Conservation (phyloP, 75 land plant genomes). For the Adiantum capillusveneris region DNA sequence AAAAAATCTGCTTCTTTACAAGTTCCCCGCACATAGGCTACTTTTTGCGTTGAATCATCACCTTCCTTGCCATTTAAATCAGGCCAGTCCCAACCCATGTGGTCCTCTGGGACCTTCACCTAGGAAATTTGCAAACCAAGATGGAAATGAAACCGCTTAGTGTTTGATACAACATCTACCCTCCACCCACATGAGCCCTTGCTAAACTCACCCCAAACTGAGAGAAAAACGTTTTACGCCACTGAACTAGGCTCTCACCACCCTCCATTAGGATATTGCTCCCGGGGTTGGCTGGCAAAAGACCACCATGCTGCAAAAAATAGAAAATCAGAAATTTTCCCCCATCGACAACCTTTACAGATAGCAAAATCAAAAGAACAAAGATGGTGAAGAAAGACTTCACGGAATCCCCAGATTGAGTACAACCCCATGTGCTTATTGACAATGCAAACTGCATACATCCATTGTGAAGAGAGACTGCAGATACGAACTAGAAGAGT, state of each 20-base stretch:
- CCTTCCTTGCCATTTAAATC: conserved; percentile 17
- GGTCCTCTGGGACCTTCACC: conserved; percentile 64
- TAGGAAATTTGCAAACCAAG: conserved; percentile 25
- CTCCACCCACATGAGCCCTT: background rate
- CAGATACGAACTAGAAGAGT: too few species aligned
- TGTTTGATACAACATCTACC: conserved; percentile 13
- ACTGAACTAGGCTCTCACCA: conserved; percentile 62
- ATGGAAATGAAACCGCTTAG: too few species aligned
- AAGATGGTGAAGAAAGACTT: too few species aligned
- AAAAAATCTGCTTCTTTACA: conserved; percentile 18
- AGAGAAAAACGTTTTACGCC: conserved; percentile 48
- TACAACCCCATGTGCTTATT: too few species aligned
- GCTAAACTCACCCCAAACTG: conserved; percentile 44
- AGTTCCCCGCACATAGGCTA: conserved; percentile 10
- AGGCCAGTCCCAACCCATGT: conserved; percentile 60
- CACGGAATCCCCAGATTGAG: too few species aligned
- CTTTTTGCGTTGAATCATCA: conserved; percentile 23
- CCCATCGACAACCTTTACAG: too few species aligned
- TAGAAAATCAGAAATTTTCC: too few species aligned
- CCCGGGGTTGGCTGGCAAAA: conserved; percentile 45
- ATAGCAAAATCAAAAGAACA: too few species aligned
- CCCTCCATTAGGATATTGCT: conserved; percentile 53
- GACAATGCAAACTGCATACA: too few species aligned
- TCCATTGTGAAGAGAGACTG: too few species aligned
- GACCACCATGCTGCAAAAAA: conserved; percentile 67